A percentile compares a stretch with the other conserved stretches of the same genome.
These are phyloP conservation scores for Eustoma russellianum DNA, from an alignment of 257 asterid species.

Conservation along the genomic window DNA sequence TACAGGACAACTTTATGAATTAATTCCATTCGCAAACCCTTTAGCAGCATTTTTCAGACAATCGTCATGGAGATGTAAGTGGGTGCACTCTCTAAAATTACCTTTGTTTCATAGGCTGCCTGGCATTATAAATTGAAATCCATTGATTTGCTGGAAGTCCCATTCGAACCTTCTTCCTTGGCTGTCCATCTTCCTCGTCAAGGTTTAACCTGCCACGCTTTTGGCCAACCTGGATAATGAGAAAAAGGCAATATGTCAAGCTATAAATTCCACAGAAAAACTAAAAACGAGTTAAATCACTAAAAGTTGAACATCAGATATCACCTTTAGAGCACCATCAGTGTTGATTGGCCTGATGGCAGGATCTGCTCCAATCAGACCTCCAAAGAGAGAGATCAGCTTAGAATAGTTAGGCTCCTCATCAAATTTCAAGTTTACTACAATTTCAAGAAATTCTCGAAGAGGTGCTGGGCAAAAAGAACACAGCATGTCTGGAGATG, in stretches of 20 bases:
- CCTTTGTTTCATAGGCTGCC: conserved; percentile 45
- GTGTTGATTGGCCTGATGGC: conserved; percentile 33
- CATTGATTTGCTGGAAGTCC: conserved; percentile 41
- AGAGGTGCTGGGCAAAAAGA: conserved; percentile 36
- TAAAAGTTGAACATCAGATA: not conserved
- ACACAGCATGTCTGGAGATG: conserved; percentile 40
- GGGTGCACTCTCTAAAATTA: conserved; percentile 6
- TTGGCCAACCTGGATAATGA: conserved; percentile 35
- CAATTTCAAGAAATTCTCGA: conserved; percentile 31
- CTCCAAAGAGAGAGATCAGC: conserved; percentile 33
- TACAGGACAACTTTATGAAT: not conserved
- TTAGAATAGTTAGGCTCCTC: conserved; percentile 44
- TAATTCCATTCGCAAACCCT: not conserved
- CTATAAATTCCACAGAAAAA: not conserved
- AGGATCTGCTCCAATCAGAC: conserved; percentile 38
- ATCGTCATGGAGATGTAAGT: not conserved
- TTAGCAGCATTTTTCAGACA: not conserved
- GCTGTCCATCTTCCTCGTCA: conserved; percentile 29
- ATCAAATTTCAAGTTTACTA: conserved; percentile 36
- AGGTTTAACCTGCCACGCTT: conserved; percentile 28
- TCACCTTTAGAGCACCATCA: conserved; percentile 46
- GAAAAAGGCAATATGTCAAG: not conserved
- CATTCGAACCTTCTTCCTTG: conserved; percentile 35
- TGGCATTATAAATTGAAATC: conserved; percentile 41
- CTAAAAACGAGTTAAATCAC: not conserved